A percentile compares a stretch with the other conserved stretches of the same genome.
phyloP scores from a whole-genome alignment of 345 rosid genomes.

The Garcia nutans region DNA sequence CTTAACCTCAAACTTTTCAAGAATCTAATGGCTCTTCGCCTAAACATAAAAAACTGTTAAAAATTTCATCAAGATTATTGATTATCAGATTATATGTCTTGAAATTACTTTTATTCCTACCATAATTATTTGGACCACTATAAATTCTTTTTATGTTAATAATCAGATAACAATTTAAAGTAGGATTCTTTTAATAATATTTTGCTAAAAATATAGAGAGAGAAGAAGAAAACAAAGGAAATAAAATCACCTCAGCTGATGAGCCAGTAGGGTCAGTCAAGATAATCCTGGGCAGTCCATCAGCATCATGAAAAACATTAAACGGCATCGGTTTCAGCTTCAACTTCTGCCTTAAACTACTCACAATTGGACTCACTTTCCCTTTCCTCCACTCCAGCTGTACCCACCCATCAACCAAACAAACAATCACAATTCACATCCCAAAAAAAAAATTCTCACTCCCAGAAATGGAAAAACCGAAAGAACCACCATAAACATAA shows the following conservation, averaged over 20 bases:
- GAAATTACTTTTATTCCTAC: not conserved
- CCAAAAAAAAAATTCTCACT: not conserved
- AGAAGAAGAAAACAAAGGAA: constrained; percentile 1
- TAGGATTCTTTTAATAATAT: not conserved
- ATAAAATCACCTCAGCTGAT: constrained; percentile 58
- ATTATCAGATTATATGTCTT: not conserved
- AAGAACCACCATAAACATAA: not conserved
- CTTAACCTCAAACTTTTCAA: not conserved
- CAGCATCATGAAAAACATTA: constrained; percentile 57
- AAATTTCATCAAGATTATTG: not conserved
- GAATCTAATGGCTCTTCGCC: not conserved
- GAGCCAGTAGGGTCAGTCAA: constrained; percentile 85
- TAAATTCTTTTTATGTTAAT: not conserved
- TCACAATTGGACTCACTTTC: constrained; percentile 60
- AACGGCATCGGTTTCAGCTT: constrained; percentile 62
- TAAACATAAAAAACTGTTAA: not conserved
- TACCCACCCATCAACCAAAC: not conserved
- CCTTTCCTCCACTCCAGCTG: constrained; percentile 67
- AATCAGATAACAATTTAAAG: not conserved
- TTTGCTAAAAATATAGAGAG: not conserved
- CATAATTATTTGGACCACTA: not conserved
- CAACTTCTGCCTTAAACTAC: constrained; percentile 42
- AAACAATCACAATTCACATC: not conserved
- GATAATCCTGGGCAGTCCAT: constrained; percentile 63
- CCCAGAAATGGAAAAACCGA: not conserved